A percentile compares a stretch with the other conserved stretches of the same genome.
Conservation (phyloP, 1,139 yeast genomes). For the Sugiyamaella sp. region DNA sequence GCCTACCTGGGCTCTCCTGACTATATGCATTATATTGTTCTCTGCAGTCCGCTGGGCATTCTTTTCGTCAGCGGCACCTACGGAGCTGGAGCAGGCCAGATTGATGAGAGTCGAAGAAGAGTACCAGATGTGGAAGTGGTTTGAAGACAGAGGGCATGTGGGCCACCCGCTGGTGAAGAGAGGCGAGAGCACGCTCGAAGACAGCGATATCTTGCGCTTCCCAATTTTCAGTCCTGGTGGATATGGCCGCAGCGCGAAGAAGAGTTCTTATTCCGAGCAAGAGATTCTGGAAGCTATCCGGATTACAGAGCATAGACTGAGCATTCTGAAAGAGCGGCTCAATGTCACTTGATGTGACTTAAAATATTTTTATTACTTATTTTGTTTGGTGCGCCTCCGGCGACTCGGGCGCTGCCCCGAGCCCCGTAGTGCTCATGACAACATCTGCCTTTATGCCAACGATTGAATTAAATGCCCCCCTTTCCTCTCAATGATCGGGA, state of each 20-base stretch:
- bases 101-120: constrained; percentile 54
- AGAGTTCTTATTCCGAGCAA: constrained; percentile 46
- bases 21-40: constrained; percentile 20
- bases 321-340: constrained; percentile 42
- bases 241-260: not conserved
- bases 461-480: too few relatives aligned
- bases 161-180: constrained; percentile 2
- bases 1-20: constrained; percentile 29
- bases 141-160: constrained; percentile 53
- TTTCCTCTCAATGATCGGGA: not conserved
- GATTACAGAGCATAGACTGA: constrained; percentile 56
- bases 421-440: too few relatives aligned
- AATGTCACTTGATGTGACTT: constrained; percentile 1
- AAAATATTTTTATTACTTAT: not conserved
- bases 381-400: not conserved
- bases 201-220: constrained; percentile 13
- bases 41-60: constrained; percentile 23
- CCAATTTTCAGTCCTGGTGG: constrained; percentile 15
- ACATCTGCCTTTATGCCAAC: too few relatives aligned
- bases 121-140: constrained; percentile 79
- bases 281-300: constrained; percentile 58
- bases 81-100: constrained; percentile 22
- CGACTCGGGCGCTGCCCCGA: too few relatives aligned
- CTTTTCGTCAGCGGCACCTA: constrained; percentile 14
- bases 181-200: constrained; percentile 3